Conservation (phyloP, 495 filamentous ascomycete genomes). For the Lophiostoma macrostomum region DNA sequence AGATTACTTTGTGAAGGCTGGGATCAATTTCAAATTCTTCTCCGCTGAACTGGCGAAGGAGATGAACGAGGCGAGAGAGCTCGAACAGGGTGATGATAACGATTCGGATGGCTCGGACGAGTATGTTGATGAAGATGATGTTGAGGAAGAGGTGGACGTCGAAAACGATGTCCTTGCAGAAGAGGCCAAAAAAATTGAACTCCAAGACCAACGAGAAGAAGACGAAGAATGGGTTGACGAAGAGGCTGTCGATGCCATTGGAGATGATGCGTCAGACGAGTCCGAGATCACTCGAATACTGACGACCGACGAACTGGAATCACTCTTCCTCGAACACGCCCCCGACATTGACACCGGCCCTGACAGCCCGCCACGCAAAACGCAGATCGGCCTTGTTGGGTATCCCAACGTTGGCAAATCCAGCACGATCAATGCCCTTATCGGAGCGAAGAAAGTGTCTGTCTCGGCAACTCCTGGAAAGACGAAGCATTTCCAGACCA, state of each 20-base stretch:
- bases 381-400: constrained; percentile 88
- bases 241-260: constrained; percentile 22
- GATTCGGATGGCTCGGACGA: constrained; percentile 37
- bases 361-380: constrained; percentile 54
- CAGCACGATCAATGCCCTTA: constrained; percentile 96
- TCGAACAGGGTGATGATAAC: constrained; percentile 47
- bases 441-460: constrained; percentile 97
- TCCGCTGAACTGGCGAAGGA: constrained; percentile 90
- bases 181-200: constrained; percentile 35
- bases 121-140: constrained; percentile 20
- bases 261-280: constrained; percentile 34
- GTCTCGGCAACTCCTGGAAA: constrained; percentile 97
- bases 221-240: constrained; percentile 40
- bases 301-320: constrained; percentile 87
- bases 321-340: constrained; percentile 66
- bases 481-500: constrained; percentile 99
- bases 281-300: constrained; percentile 70
- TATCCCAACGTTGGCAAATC: constrained; percentile 99
- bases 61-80: constrained; percentile 65
- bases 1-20: constrained; percentile 74
- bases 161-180: constrained; percentile 34
- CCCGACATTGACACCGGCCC: constrained; percentile 40
- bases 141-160: constrained; percentile 31
- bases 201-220: constrained; percentile 40
- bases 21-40: constrained; percentile 91